Conservation (phyloP, 2,329 filamentous ascomycete species). For the Fusarium sp. region DNA sequence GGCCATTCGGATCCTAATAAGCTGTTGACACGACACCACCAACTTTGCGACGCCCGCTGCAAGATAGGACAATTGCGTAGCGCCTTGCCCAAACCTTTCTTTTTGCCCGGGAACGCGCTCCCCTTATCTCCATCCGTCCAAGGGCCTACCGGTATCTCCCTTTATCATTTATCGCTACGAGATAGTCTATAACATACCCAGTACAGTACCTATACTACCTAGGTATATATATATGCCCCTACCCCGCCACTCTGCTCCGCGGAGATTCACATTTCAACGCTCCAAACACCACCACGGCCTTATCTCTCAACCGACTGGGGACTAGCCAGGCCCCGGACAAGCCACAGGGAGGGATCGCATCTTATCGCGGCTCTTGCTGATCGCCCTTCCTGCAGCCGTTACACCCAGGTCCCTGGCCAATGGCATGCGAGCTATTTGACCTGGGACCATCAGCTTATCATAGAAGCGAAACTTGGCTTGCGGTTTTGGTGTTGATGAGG, state of each 20-base stretch:
- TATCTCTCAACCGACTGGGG: slow-evolving; percentile 38
- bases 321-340: slow-evolving; percentile 24
- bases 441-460: slow-evolving; percentile 39
- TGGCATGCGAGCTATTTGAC: slow-evolving; percentile 36
- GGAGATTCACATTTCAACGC: slow-evolving; percentile 42
- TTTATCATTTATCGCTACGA: slow-evolving; percentile 31
- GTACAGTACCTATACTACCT: no score
- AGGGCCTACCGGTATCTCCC: slow-evolving; percentile 10
- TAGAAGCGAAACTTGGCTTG: slow-evolving; percentile 39
- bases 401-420: slow-evolving; percentile 33
- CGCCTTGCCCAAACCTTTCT: slow-evolving; percentile 6
- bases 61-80: slow-evolving; percentile 27
- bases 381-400: slow-evolving; percentile 31
- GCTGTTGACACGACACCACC: slow-evolving; percentile 22
- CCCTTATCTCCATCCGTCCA: slow-evolving; percentile 31
- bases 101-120: slow-evolving; percentile 5
- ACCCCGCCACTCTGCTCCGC: slow-evolving; percentile 40
- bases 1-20: slow-evolving; percentile 3
- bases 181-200: slow-evolving; percentile 10
- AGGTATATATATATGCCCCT: slow-evolving; percentile 39
- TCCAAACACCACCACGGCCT: slow-evolving; percentile 34
- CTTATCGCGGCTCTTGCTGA: slow-evolving; percentile 32
- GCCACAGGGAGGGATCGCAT: slow-evolving; percentile 22
- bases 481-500: slow-evolving; percentile 34
- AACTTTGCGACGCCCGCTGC: slow-evolving; percentile 17